Conservation (phyloP, 1,284 basidiomycete genomes). For the Ganoderma boninense region DNA sequence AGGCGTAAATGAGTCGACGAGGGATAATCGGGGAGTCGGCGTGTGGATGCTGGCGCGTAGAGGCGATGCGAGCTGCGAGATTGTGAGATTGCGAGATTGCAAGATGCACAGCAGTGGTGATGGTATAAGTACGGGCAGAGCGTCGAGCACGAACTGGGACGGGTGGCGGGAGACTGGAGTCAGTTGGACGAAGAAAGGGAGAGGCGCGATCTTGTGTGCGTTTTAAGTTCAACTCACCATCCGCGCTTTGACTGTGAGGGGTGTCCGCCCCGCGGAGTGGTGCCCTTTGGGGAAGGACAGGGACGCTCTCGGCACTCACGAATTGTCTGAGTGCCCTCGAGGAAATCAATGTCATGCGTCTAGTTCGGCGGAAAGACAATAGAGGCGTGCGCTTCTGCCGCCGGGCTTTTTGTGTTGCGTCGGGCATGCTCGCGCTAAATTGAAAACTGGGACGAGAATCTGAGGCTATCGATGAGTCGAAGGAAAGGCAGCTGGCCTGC, state of each 20-base stretch:
- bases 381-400: conserved; percentile 2
- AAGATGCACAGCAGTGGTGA: not conserved
- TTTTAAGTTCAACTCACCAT: conserved; percentile 1
- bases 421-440: conserved; percentile 1
- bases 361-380: conserved; percentile 9
- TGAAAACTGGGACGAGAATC: not conserved
- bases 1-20: not conserved
- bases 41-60: not conserved
- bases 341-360: conserved; percentile 5
- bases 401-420: conserved; percentile 8
- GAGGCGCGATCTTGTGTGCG: conserved; percentile 1
- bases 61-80: not conserved
- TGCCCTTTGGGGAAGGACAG: not conserved
- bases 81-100: too few relatives aligned
- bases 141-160: conserved; percentile 4
- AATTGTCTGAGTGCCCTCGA: conserved; percentile 1
- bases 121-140: not conserved
- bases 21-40: not conserved
- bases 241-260: not conserved
- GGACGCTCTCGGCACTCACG: conserved; percentile 2
- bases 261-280: not conserved
- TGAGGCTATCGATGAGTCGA: conserved; percentile 6
- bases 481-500: not conserved
- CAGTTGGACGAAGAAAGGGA: conserved; percentile 10
- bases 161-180: not conserved